Evolutionary conservation across 441 rosid species (phyloP), one percentile per base, ranked within the genome.

Genomic region (Theobroma grandiflorum): DNA sequence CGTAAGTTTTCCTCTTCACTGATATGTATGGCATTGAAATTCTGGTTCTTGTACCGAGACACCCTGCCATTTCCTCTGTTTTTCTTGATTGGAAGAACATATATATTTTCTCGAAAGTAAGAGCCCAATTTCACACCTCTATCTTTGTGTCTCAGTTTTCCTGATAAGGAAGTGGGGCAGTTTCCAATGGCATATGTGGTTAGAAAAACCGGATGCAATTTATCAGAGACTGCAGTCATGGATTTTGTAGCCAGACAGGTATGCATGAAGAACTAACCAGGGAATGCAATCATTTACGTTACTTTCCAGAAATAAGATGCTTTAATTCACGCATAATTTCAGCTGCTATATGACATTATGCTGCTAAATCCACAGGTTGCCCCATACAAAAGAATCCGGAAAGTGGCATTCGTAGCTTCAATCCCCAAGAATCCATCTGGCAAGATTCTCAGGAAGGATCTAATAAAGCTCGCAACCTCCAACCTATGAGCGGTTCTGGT

Each of bases 361-460:
- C 12, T 22, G 6, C 4, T 77, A n/a, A 61, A 22, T 80, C 4
- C 74, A 50, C 84, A 93, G 98, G 98, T 95, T 65, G 92, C 97
- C 2, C 96, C 98, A 0, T 96, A 94, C 84, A 96, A 97, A 87
- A 91, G 88, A 85, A 85, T 97, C 18, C 86, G 98, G 45, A 90
- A 89, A 85, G 93, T 97, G 61, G 81, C 93, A 7, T 95, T 91
- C 82, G 69, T 95, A 18, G 82, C 80, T 65, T 88, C 95, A 18
- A 86, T 95, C 69, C 98, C 98, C n/a, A 97, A 91, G 88, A 97
- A 91, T 80, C 90, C 94, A 2, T 95, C 98, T 0, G 98, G 99
- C 74, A 97, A 95, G 89, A 95, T 97, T 83, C 89, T 95, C 33
- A 88, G 98, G 86, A 95, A 94, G 85, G 98, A 95, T 83, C 92